Evolutionary conservation across 257 asterid species (phyloP), one percentile per base, ranked within the genome.

Genomic region (Rubia yunnanensis): DNA sequence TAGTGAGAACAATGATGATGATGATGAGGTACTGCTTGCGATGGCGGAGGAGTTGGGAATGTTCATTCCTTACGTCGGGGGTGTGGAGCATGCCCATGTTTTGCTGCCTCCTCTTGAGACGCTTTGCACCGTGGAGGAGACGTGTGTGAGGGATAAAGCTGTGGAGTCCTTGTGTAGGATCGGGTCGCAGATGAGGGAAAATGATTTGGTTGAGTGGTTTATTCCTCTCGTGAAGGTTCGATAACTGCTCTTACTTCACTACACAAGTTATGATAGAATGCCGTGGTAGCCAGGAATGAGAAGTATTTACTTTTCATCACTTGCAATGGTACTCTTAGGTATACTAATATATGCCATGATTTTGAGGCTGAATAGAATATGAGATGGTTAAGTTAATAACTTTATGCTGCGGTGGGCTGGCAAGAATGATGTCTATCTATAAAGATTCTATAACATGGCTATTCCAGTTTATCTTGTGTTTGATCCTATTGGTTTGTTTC

Each of bases 21-120:
- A 92, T 35, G 96, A 92, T 30, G 98, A 92, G 82, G 96, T 87
- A 66, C 79, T 87, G 62, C 95, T 92, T 63, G 95, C 96, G 18
- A 92, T 92, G 96, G 96, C 96, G 3, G 96, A 92, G 60, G 98
- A 92, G 72, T 77, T 92, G 82, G 96, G 95, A 53, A 92, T 87
- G 0, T 92, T 89, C 70, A 80, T 92, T 72, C 98, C 96, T n/a
- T 89, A 89, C 63, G 92, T 92, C 74, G 98, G 98, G 72, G 96
- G 96, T 0, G 89, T 87, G 61, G 98, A 92, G 71, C 83, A 92
- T 79, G 98, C 98, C 52, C 86, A 87, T 60, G 92, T 89, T 39
- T 80, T 92, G 81, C 91, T 89, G 50, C 96, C 89, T 20, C 98
- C 98, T 58, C 52, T 92, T 70, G 98, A 92, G 73, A 87, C 92